A percentile compares a stretch with the other conserved stretches of the same genome.
phyloP scores from a whole-genome alignment of 768 basidiomycete species.

The Suillus bovinus region DNA sequence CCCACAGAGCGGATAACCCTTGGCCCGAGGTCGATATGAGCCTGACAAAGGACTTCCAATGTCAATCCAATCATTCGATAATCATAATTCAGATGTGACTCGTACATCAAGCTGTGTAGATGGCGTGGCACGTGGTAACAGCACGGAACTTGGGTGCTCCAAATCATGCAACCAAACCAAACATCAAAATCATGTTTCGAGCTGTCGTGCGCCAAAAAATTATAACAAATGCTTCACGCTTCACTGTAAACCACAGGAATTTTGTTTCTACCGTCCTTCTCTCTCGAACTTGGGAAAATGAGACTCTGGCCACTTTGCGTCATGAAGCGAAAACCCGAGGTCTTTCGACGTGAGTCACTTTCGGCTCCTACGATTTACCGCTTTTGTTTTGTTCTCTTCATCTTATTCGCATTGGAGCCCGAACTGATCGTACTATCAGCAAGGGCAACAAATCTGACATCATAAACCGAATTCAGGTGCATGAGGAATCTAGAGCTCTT shows the following conservation, averaged over 20 bases:
- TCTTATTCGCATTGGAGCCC: conserved; percentile 8
- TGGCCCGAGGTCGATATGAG: conserved; percentile 6
- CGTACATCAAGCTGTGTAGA: conserved; percentile 3
- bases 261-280: conserved; percentile 60
- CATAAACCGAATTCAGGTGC: conserved; percentile 53
- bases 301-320: conserved; percentile 49
- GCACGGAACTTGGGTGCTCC: background rate
- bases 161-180: background rate
- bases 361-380: background rate
- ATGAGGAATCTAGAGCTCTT: conserved; percentile 38
- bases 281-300: conserved; percentile 54
- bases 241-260: conserved; percentile 23
- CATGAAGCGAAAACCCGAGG: conserved; percentile 57
- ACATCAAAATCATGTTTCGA: conserved; percentile 28
- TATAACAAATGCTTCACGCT: conserved; percentile 8
- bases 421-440: conserved; percentile 34
- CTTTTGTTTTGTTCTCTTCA: conserved; percentile 8
- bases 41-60: conserved; percentile 2
- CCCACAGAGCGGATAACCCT: conserved; percentile 11
- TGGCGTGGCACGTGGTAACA: conserved; percentile 7
- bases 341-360: conserved; percentile 48
- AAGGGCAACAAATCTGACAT: conserved; percentile 60
- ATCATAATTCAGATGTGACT: conserved; percentile 3
- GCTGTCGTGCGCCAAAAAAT: conserved; percentile 18
- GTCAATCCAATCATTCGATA: conserved; percentile 8